Base-by-base conservation (phyloP, 208 protist genomes). In the Trypanosomatidae sp. region DNA sequence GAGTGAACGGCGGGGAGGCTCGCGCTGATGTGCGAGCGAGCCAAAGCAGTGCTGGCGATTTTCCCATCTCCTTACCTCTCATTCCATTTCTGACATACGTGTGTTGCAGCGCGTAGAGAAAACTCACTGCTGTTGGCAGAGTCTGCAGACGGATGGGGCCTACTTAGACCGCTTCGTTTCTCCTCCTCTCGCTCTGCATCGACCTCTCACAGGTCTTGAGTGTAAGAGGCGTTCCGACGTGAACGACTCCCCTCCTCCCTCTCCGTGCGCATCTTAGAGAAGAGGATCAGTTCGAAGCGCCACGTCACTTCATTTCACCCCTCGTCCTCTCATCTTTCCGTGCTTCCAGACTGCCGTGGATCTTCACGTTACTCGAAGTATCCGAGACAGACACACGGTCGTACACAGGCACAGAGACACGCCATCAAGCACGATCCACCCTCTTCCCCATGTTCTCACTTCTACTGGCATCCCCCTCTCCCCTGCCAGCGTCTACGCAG, bases 351-450 rank as follows among this genome's bases (percentile, higher is more conserved):
- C 25, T 62, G 30, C 3, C 3, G 58, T 19, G 33, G 33, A 12
- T 36, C 58, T 62, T 33, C 58, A 62, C 33, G 13, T 43, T 62
- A 62, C 33, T 66, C 36, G 62, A 66, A 66, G 39, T 66, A 10
- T 13, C 10, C n/a, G 28, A 7, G 9, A 28, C 62, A 66, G 2
- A 50, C n/a, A 62, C 58, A 28, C 36, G 17, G 12, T 28, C 28
- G 44, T 10, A 12, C 33, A n/a, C 15, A 36, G 28, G 19, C 15
- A 25, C 58, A 41, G 33, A 43, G 15, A 9, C 3, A 17, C 58
- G 28, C 30, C 58, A 41, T 12, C 30, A 43, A 28, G 25, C 58
- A 17, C 30, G 9, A 8, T 8, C 33, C 56, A 22, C 30, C 33
- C 56, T 41, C 30, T n/a, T 43, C 22, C 17, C 15, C 0, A 17